Evolutionary conservation across 176 grass and related monocot species (phyloP).

Genomic region (Carex littledalei): DNA sequence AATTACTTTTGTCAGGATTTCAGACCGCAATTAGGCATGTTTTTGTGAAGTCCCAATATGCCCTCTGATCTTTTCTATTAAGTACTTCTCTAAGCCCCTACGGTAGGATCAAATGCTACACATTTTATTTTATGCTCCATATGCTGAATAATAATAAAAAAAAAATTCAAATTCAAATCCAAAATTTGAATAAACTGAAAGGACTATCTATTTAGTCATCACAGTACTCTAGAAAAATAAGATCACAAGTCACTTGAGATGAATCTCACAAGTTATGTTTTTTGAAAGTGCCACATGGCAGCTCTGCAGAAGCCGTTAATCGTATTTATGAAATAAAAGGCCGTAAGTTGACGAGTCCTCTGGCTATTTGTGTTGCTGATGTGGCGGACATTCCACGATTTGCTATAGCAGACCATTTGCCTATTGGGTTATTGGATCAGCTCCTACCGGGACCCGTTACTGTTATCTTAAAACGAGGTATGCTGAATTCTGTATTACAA

Average conservation of each 20-base stretch:
- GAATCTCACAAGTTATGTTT: constrained; percentile 21
- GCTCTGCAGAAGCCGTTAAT: constrained; percentile 78
- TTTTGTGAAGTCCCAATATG: neutral
- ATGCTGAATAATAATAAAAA: neutral
- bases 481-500: constrained; percentile 7
- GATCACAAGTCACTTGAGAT: neutral
- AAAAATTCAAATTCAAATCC: neutral
- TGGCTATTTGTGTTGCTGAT: constrained; percentile 91
- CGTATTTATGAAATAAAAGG: constrained; percentile 96
- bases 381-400: constrained; percentile 66
- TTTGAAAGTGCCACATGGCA: constrained; percentile 39
- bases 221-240: neutral
- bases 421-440: constrained; percentile 64
- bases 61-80: neutral
- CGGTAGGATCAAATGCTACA: neutral
- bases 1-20: neutral
- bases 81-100: neutral
- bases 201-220: neutral
- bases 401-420: constrained; percentile 76
- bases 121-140: neutral
- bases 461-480: constrained; percentile 87
- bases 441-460: constrained; percentile 90
- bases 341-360: constrained; percentile 57
- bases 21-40: neutral
- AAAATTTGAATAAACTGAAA: neutral